Evolutionary conservation across 106 monocot genomes (phyloP).

Genomic region (Dendrobium huoshanense): DNA sequence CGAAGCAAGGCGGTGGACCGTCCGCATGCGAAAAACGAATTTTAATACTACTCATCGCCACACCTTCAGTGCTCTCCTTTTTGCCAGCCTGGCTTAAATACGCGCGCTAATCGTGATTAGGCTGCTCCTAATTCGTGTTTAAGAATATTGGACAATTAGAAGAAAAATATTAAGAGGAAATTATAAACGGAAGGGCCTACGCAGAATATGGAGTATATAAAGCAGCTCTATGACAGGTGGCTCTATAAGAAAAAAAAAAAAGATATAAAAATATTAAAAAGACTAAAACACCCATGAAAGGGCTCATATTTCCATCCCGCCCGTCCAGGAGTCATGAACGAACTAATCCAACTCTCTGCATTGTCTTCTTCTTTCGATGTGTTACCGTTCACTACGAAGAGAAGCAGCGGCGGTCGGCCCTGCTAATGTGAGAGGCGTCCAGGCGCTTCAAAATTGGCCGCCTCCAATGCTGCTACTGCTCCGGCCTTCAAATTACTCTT

Average conservation of each 20-base stretch:
- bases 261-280: neutral
- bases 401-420: no score
- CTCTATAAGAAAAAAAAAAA: neutral
- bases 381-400: neutral
- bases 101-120: constrained; percentile 6
- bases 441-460: neutral
- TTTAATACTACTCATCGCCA: neutral
- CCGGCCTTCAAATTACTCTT: neutral
- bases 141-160: neutral
- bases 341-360: neutral
- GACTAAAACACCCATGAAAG: neutral
- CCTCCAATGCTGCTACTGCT: neutral
- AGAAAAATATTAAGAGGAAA: neutral
- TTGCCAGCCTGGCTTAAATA: constrained; percentile 2
- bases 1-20: no score
- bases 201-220: neutral
- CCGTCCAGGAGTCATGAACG: neutral
- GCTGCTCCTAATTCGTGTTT: neutral
- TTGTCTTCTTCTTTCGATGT: neutral
- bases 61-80: neutral
- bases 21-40: no score
- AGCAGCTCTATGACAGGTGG: neutral
- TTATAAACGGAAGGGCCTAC: no score
- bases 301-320: neutral
- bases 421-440: neutral